Conservation (phyloP, 169 alveolate genomes). For the Eimeria sp. region DNA sequence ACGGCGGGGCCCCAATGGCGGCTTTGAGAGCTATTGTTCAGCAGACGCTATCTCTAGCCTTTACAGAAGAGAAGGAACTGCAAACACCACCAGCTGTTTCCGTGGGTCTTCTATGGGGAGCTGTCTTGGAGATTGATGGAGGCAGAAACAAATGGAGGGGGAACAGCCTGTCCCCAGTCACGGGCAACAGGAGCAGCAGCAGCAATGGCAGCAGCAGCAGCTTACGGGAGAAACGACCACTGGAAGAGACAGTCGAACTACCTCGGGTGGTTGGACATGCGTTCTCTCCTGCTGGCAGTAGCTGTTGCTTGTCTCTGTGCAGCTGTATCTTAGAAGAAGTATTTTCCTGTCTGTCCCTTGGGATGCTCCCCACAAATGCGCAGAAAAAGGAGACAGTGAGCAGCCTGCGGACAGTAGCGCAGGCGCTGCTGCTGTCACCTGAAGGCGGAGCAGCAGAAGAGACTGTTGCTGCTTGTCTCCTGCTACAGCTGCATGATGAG, state of each 20-base stretch:
- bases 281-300: neutral
- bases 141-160: neutral
- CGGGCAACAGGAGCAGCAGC: conserved; percentile 9
- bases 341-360: neutral
- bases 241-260: neutral
- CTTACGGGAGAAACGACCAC: neutral
- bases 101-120: neutral
- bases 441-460: conserved; percentile 11
- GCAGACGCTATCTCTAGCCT: neutral
- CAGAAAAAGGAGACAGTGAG: conserved; percentile 7
- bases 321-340: neutral
- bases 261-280: neutral
- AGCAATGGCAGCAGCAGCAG: conserved; percentile 45
- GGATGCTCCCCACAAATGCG: neutral
- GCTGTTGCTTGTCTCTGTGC: neutral
- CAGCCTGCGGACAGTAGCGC: neutral
- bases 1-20: neutral
- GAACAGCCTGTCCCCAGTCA: neutral
- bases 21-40: neutral
- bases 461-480: conserved; percentile 24
- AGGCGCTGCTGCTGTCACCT: conserved; percentile 26
- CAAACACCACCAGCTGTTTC: conserved; percentile 17
- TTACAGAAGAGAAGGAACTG: neutral
- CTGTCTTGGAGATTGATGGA: neutral
- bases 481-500: neutral